Percentiles rank a stretch among this genome's conserved stretches.
Evolutionary conservation across 179 eudicot species (phyloP).

Genomic region (Actinidia chinensis): DNA sequence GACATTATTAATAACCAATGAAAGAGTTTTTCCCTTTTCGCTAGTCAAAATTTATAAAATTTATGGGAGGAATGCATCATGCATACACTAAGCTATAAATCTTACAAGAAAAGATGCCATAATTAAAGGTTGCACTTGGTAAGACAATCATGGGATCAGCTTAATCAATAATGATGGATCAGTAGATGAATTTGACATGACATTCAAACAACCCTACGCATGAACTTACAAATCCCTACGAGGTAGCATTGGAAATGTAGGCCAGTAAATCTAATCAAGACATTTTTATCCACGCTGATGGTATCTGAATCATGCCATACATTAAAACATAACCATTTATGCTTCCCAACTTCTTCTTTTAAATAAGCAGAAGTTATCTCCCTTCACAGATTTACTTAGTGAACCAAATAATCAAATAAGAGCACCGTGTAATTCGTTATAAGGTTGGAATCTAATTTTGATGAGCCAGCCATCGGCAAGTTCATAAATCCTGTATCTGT

Average conservation of each 20-base stretch:
- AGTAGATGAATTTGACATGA: background rate
- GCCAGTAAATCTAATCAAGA: background rate
- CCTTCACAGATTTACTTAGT: background rate
- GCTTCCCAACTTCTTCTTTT: background rate
- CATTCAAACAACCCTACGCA: background rate
- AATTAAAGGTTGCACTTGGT: background rate
- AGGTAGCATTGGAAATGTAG: background rate
- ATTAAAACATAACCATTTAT: background rate
- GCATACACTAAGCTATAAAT: background rate
- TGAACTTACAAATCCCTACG: background rate
- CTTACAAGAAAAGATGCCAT: background rate
- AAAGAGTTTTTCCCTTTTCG: background rate
- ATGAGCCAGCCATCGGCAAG: background rate
- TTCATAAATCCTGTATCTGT: background rate
- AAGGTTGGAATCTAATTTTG: background rate
- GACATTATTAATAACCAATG: background rate
- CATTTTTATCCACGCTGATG: background rate
- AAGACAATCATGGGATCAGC: background rate
- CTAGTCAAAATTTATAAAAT: background rate
- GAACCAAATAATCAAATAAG: background rate
- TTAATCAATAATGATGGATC: background rate
- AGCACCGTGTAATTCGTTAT: background rate
- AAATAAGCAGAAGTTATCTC: background rate
- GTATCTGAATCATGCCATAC: too few relatives aligned
- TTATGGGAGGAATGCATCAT: background rate